A percentile compares a stretch with the other conserved stretches of the same genome.
phyloP scores from a whole-genome alignment of 164 flowering plant species.

The Nymphaea thermarum region DNA sequence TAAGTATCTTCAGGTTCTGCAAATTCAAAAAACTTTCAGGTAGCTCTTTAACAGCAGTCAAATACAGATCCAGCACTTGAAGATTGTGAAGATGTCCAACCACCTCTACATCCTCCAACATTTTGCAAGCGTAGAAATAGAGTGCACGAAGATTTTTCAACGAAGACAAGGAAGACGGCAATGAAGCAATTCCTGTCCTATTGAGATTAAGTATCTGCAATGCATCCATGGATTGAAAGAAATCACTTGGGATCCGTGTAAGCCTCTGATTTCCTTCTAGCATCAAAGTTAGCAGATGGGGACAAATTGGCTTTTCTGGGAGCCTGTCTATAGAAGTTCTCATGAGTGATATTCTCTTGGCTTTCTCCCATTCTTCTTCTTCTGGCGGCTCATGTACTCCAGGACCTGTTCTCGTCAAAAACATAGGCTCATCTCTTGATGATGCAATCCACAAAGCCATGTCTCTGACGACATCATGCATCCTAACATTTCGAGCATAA shows the following conservation, averaged over 20 bases:
- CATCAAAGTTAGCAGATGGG: slow-evolving; percentile 9
- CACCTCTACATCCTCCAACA: background rate
- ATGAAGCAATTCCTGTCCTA: background rate
- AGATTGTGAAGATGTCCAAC: background rate
- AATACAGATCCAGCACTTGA: background rate
- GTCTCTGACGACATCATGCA: slow-evolving; percentile 7
- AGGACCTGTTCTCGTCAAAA: background rate
- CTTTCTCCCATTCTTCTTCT: slow-evolving; percentile 3
- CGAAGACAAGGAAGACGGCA: background rate
- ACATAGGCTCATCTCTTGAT: background rate
- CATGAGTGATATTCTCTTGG: slow-evolving; percentile 3
- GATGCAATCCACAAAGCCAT: slow-evolving; percentile 5
- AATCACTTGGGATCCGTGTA: background rate
- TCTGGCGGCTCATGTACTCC: slow-evolving; percentile 2
- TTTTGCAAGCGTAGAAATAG: background rate
- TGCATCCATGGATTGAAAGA: background rate
- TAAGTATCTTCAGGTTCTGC: background rate
- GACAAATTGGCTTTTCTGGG: background rate
- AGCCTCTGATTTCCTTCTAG: background rate
- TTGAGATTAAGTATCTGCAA: background rate
- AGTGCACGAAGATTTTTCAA: background rate
- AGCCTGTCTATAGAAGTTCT: background rate
- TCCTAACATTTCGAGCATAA: slow-evolving; percentile 2
- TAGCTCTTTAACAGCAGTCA: background rate
- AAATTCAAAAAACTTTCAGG: background rate